Base-by-base conservation (phyloP, 1,284 basidiomycete genomes). In the Trichosporon faecale region DNA sequence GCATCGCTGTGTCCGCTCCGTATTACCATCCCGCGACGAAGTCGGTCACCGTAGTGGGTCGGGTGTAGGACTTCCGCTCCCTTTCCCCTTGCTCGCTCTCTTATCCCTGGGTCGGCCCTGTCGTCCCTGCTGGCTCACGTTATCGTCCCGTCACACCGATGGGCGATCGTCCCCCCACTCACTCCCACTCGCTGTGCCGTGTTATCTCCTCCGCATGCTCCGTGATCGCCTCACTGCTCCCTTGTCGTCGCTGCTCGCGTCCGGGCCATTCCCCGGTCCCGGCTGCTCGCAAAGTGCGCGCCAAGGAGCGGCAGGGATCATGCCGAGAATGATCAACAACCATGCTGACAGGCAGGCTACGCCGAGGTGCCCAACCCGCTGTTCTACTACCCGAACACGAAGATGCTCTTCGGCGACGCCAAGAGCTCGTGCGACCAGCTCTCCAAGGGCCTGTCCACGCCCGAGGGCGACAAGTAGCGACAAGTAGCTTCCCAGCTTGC, bases 331-430 rank as follows among this genome's bases (percentile, higher is more conserved):
- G 31, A 21, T 16, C 6, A 21, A 25, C 23, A 23, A 11, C 46
- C 46, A 52, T 52, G 46, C 46, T 25, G 4, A 25, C 29, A 12
- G 37, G 14, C 66, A 74, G 76, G 73, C 61, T 76, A 72, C 79
- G 91, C 92, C 70, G 91, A 93, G 78, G 91, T 93, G 21, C 91
- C 91, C 27, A 93, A 93, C 81, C 92, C 92, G 25, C 91, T 94
- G 88, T 94, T 94, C 86, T 94, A 89, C 83, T 92, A 93, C 89
- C 88, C 89, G 31, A 90, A 90, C 68, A 91, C 92, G 60, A 91
- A 90, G 84, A 94, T 94, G 92, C 77, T 94, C 72, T 94, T 94
- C 75, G 92, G 92, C 66, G 92, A 94, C 81, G 92, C 92, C 46
- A 93, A 92, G 81, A 89, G 90, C 76, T 91, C 90, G 44, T 93